Base-by-base conservation (phyloP, 495 filamentous ascomycete genomes). In the Opeltia flavorubescens region DNA sequence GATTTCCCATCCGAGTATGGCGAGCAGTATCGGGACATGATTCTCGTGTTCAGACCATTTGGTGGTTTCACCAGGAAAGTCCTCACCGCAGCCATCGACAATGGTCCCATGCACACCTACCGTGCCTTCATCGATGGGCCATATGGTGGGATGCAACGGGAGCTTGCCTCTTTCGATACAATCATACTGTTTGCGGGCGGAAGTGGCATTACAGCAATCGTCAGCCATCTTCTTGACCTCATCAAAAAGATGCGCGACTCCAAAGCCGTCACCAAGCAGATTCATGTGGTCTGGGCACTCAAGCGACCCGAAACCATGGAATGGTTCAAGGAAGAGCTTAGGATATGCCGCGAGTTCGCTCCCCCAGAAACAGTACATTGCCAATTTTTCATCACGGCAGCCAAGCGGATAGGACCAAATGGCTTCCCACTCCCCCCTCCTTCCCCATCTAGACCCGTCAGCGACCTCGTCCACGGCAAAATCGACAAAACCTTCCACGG, bases 301-400 rank as follows among this genome's bases (percentile, higher is more conserved):
- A 89, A 89, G 60, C 77, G 81, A 44, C 76, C 85, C 29, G 89
- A 95, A 63, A 86, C 85, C 6, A 88, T 96, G 75, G 87, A 94
- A 60, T 96, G 89, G 89, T 96, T 96, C 72, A 84, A 84, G 59
- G 89, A 95, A 66, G 91, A 95, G 60, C 70, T 95, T 35, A 72
- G 86, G 40, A 87, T 95, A 55, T 91, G 89, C 65, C 71, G 86
- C 50, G 82, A 95, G 58, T 78, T 75, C 53, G 84, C 89, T 44
- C 84, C 87, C 23, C 75, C 84, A 38, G 83, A 88, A 62, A 77
- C 80, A 23, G 83, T 96, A 6, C 81, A 82, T 24, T 95, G 87
- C 67, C 86, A 94, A 61, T 95, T 95, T 69, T 96, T 83, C 65
- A 82, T 95, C 44, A 96, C 89, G 0, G 71, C 74, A 15, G 71